These are phyloP conservation scores for Kregervanrija pseudodelftensis DNA, from an alignment of 805 yeast genomes.

Conservation along the genomic window DNA sequence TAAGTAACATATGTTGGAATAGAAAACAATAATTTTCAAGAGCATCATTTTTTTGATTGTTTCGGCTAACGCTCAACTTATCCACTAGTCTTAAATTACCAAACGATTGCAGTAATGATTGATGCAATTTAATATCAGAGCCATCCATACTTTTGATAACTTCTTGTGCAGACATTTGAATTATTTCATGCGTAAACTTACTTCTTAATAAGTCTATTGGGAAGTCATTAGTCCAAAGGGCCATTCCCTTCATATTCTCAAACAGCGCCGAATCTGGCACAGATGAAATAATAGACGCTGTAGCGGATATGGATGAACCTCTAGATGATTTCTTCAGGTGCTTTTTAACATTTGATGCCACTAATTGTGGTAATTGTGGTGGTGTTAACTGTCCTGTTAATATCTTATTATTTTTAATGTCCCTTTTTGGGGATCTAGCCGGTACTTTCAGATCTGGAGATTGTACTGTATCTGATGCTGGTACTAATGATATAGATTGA, in stretches of 20 bases:
- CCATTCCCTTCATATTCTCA: no score
- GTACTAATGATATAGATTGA: neutral
- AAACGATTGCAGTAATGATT: constrained; percentile 15
- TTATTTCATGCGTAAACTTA: constrained; percentile 18
- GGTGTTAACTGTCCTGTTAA: constrained; percentile 1
- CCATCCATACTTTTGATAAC: constrained; percentile 4
- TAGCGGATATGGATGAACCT: constrained; percentile 29
- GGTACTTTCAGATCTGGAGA: constrained; percentile 1
- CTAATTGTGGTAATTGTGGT: neutral
- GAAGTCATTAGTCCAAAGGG: constrained; percentile 12
- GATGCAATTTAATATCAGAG: constrained; percentile 8
- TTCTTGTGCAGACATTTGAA: constrained; percentile 10
- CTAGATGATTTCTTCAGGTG: constrained; percentile 26
- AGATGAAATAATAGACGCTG: constrained; percentile 28
- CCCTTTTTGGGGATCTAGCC: constrained; percentile 3
- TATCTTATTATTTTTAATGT: neutral
- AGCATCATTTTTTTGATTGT: constrained; percentile 2
- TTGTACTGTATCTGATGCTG: neutral
- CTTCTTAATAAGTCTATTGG: constrained; percentile 13
- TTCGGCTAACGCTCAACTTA: constrained; percentile 13
- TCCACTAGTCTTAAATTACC: constrained; percentile 28
- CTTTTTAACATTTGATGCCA: constrained; percentile 2
- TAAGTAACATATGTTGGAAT: constrained; percentile 20
- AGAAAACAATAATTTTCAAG: constrained; percentile 21
- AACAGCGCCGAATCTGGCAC: constrained; percentile 10